Evolutionary conservation across 1,139 yeast genomes (phyloP), one percentile per base, ranked within the genome.

Genomic region (Wickerhamiella infanticola): DNA sequence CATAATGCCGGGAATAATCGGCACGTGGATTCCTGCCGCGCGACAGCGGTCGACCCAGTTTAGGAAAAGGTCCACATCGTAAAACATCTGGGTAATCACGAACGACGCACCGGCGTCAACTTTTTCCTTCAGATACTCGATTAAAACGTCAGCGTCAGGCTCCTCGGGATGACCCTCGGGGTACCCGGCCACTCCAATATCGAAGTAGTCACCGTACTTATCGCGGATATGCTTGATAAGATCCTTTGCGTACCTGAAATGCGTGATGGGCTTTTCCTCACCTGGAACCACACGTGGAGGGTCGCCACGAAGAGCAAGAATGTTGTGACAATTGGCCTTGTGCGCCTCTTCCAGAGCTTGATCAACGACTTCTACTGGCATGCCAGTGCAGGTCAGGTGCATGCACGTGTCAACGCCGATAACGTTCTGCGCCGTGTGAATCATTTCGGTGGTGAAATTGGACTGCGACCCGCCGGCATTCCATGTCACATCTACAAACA

Each of bases 101-200:
- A 88, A 90, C 59, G 86, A 93, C 5, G 97, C 98, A 18, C 98
- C 98, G 0, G 94, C 95, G 53, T 82, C 79, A 51, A 88, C 74
- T 62, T 90, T 90, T 56, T 83, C 93, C 62, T 84, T 84, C 60
- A 90, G 72, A 58, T 73, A 82, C 33, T 68, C 67, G 54, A 86
- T 68, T 45, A 83, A 69, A 49, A 68, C 63, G 31, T 69, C 74
- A n/a, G 64, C 63, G 51, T 77, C 75, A n/a, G 67, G 62, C 58
- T 84, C 94, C 60, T 85, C 95, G 3, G 94, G 85, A 63, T 90
- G 97, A 25, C 99, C 99, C 59, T 90, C 95, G 6, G 96, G 96
- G 62, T 88, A 88, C 1, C 90, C 95, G 3, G 95, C 95, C 6
- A 86, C 95, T 44, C 95, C 95, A 50, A 86, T 69, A 58, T 93